Evolutionary conservation across 805 yeast genomes (phyloP).

Genomic region (Hanseniaspora pseudoguilliermondii): DNA sequence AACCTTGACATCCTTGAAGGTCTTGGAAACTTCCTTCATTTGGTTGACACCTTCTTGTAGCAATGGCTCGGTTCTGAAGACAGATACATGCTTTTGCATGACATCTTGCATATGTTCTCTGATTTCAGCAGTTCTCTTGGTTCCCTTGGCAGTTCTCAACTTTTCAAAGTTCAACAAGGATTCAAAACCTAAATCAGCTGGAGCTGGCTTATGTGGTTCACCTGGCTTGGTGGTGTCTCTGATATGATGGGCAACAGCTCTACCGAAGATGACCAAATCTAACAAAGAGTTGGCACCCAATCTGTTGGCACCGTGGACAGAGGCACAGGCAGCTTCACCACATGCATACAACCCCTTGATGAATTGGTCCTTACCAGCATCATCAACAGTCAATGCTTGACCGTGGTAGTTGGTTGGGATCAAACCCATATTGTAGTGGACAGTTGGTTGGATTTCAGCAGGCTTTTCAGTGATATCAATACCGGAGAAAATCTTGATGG

Average conservation of each 20-base stretch:
- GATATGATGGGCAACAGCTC: constrained; percentile 93
- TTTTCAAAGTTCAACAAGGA: constrained; percentile 83
- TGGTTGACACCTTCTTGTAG: constrained; percentile 82
- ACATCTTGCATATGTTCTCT: constrained; percentile 87
- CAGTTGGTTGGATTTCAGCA: constrained; percentile 95
- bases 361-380: constrained; percentile 74
- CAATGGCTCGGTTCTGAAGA: constrained; percentile 85
- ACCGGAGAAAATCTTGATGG: constrained; percentile 97
- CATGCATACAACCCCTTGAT: constrained; percentile 92
- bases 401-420: constrained; percentile 96
- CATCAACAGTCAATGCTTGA: constrained; percentile 76
- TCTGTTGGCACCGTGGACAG: constrained; percentile 99
- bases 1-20: constrained; percentile 66
- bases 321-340: constrained; percentile 99
- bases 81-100: constrained; percentile 95
- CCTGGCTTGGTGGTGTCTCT: constrained; percentile 78
- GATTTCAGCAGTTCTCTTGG: constrained; percentile 71
- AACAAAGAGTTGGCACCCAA: constrained; percentile 95
- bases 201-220: constrained; percentile 66
- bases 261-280: constrained; percentile 94
- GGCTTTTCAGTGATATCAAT: constrained; percentile 99
- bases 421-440: constrained; percentile 99
- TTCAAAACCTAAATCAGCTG: constrained; percentile 79
- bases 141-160: constrained; percentile 74
- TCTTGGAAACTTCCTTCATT: constrained; percentile 60